Percentiles rank a stretch among this genome's conserved stretches.
Evolutionary conservation across 208 protist species (phyloP).

Genomic region (Wallacemonas sp.): DNA sequence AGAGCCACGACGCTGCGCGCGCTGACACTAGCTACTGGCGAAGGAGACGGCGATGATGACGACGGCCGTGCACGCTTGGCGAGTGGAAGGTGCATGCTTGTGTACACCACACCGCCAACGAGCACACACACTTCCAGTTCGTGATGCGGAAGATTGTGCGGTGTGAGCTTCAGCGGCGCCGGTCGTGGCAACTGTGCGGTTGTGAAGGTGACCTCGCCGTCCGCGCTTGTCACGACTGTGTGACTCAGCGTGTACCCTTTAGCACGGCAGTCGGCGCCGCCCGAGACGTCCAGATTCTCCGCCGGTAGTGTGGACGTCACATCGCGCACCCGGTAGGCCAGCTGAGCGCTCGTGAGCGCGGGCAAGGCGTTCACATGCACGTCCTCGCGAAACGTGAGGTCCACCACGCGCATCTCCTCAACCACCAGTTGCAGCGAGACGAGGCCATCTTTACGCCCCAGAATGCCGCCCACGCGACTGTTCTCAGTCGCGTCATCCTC

Average conservation of each 20-base stretch:
- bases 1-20: neutral
- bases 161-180: conserved; percentile 1
- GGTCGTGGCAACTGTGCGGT: neutral
- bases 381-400: neutral
- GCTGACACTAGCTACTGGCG: neutral
- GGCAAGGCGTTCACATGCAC: conserved; percentile 1
- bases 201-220: conserved; percentile 1
- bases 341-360: neutral
- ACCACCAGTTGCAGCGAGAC: conserved; percentile 21
- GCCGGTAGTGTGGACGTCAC: neutral
- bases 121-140: conserved; percentile 12
- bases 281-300: neutral
- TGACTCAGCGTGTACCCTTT: conserved; percentile 1
- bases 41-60: too few species aligned
- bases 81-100: neutral
- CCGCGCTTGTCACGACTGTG: neutral
- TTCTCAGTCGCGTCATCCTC: neutral
- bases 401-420: conserved; percentile 24
- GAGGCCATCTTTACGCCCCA: conserved; percentile 2
- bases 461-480: conserved; percentile 10
- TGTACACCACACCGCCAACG: neutral
- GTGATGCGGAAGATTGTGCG: neutral
- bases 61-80: neutral
- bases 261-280: neutral
- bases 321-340: conserved; percentile 1